Evolutionary conservation across 768 basidiomycete species (phyloP), one percentile per base, ranked within the genome.

Genomic region (Lentinus brumalis): DNA sequence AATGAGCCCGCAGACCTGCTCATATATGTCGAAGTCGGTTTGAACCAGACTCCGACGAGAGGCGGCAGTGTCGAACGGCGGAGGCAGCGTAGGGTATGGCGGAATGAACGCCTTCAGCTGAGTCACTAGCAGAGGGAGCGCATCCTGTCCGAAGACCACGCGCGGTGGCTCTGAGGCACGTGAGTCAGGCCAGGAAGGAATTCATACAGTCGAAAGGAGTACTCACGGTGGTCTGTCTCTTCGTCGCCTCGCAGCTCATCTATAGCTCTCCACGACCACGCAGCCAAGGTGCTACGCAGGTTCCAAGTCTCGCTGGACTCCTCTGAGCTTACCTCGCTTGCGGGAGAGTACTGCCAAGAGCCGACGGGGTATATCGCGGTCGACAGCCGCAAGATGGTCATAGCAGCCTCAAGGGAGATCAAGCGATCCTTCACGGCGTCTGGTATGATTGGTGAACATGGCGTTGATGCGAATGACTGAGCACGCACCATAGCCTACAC

Each of bases 261-360:
- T n/a, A 92, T 82, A 2, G 84, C 81, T 65, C 86, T 81, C 90
- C 91, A 93, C 44, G 85, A 81, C 92, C 92, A 94, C 47, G 81
- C 83, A 2, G 88, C 85, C 31, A 93, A 76, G 8, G 81, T 81
- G 56, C 78, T 81, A 18, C 92, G 84, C 49, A 89, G 71, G 29
- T 69, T 77, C 91, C 91, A 94, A 49, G 83, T 78, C 63, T 91
- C 88, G 76, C 73, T 45, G 73, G 62, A 21, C 60, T 69, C 71
- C n/a, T 71, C 73, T 1, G 70, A 64, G 14, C 73, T 31, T 11
- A 56, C 61, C 16, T 61, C 53, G 18, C 18, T 30, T 6, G 64
- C 47, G 35, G 60, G 29, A 16, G 59, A 30, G n/a, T 45, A 18
- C 47, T 53, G 62, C 92, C 92, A 94, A 12, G 82, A 76, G 10